These are phyloP conservation scores for Pestalotiopsis sp. DNA, from an alignment of 2,329 filamentous ascomycete species.

Conservation along the genomic window DNA sequence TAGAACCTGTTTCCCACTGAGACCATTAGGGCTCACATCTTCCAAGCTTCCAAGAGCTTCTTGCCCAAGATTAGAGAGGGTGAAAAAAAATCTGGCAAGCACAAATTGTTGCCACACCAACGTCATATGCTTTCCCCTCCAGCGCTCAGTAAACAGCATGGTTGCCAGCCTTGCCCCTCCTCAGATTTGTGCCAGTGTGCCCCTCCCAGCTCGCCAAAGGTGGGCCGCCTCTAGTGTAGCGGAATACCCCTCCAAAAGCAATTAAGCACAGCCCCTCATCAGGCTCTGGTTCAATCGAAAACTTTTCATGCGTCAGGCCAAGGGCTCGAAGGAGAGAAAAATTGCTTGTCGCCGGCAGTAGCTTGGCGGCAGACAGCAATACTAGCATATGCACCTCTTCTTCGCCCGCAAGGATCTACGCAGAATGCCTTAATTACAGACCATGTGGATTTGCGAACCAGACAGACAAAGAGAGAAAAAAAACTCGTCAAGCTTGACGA, in stretches of 20 bases:
- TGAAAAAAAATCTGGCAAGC: too few species aligned
- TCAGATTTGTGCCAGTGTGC: not conserved
- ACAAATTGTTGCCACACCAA: constrained; percentile 6
- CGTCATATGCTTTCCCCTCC: constrained; percentile 1
- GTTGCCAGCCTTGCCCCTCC: constrained; percentile 7
- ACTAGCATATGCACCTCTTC: not conserved
- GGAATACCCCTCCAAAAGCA: not conserved
- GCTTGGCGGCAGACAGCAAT: not conserved
- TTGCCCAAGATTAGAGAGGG: not conserved
- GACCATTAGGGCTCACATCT: not conserved
- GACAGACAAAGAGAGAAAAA: not conserved
- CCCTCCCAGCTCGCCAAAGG: not conserved
- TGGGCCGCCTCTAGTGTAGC: too few species aligned
- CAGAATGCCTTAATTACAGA: not conserved
- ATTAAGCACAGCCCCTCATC: not conserved
- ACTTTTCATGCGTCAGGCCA: constrained; percentile 6
- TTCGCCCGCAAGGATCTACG: not conserved
- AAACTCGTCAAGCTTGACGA: not conserved
- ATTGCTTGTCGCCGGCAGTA: not conserved
- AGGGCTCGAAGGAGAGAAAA: not conserved
- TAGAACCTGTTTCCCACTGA: not conserved
- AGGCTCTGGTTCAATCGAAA: constrained; percentile 2
- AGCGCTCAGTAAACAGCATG: not conserved
- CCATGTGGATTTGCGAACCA: not conserved
- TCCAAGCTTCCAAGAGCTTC: not conserved